Evolutionary conservation across 164 flowering plant species (phyloP).

Genomic region (Macadamia tetraphylla): DNA sequence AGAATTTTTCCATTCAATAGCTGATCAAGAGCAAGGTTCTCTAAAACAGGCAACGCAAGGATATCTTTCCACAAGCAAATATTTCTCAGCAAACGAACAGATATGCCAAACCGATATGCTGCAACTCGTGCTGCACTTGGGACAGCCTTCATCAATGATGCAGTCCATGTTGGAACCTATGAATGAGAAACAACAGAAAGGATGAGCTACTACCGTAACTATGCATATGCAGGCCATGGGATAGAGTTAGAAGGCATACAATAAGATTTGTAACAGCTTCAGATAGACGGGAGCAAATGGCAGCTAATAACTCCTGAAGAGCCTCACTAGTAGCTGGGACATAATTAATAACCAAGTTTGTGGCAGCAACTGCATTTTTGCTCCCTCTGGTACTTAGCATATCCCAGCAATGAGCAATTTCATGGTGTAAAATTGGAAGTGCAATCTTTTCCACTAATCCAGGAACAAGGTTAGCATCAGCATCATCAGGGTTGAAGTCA

Average conservation of each 20-base stretch:
- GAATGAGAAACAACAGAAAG: constrained; percentile 5
- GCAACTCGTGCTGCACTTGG: constrained; percentile 77
- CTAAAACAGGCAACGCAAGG: constrained; percentile 57
- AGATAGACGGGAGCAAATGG: constrained; percentile 59
- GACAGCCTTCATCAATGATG: constrained; percentile 62
- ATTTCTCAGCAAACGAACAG: constrained; percentile 79
- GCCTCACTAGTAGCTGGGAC: constrained; percentile 64
- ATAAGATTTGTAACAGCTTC: constrained; percentile 56
- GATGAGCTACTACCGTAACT: background rate
- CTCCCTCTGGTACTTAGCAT: constrained; percentile 76
- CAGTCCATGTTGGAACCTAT: constrained; percentile 88
- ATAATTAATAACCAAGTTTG: constrained; percentile 55
- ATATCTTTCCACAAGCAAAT: constrained; percentile 91
- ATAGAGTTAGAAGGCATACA: constrained; percentile 33
- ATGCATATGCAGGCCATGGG: background rate
- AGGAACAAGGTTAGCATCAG: constrained; percentile 84
- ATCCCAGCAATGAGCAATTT: constrained; percentile 88
- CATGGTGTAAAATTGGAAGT: constrained; percentile 81
- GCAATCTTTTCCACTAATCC: constrained; percentile 81
- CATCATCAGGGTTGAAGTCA: constrained; percentile 52
- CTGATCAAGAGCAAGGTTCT: constrained; percentile 82
- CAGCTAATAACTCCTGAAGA: constrained; percentile 55
- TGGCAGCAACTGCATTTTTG: constrained; percentile 74
- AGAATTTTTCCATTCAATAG: constrained; percentile 70
- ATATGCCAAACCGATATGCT: constrained; percentile 82